Base-by-base conservation (phyloP, 257 asterid species). In the Agastache rugosa region DNA sequence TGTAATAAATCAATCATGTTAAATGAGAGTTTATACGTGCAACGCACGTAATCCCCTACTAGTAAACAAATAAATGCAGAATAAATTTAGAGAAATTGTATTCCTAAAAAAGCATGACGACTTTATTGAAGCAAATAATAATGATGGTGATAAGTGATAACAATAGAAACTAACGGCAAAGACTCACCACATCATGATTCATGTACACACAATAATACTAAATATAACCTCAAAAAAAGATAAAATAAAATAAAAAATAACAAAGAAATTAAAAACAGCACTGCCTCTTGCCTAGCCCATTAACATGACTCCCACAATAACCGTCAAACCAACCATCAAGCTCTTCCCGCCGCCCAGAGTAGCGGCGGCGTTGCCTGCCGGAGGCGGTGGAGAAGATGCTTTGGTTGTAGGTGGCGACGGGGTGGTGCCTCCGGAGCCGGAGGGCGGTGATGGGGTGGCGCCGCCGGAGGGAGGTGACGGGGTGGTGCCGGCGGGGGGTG, bases 271-370 rank as follows among this genome's bases (percentile, higher is more conserved):
- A 31, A 11, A 50, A 75, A 77, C 63, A 74, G 91, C 91, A 87
- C 89, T 86, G 96, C 89, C 91, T 89, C 88, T 85, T 70, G 80
- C 97, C 92, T 85, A 85, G 90, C 88, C 85, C 82, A 82, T 75
- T 25, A 86, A 48, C 75, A 89, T 12, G 69, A 83, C 87, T 14
- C 70, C 89, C 79, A 85, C 60, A 53, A 65, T 77, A 62, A 86
- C 58, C 10, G 85, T 75, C 48, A 81, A 27, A 15, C 80, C 90
- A 11, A 75, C 72, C 65, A 75, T 56, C 70, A 83, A n/a, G 63
- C 77, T 67, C 60, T 22, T 78, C 22, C 67, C 8, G 74, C 79
- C 82, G 58, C 79, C 83, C 72, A 81, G 62, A 25, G 12, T 65
- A 25, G 75, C 65, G 0, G 87, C 59, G 2, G 80, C 87, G 53